Base-by-base conservation (phyloP, 2,329 filamentous ascomycete species). In the Fusarium solani-melongenae region DNA sequence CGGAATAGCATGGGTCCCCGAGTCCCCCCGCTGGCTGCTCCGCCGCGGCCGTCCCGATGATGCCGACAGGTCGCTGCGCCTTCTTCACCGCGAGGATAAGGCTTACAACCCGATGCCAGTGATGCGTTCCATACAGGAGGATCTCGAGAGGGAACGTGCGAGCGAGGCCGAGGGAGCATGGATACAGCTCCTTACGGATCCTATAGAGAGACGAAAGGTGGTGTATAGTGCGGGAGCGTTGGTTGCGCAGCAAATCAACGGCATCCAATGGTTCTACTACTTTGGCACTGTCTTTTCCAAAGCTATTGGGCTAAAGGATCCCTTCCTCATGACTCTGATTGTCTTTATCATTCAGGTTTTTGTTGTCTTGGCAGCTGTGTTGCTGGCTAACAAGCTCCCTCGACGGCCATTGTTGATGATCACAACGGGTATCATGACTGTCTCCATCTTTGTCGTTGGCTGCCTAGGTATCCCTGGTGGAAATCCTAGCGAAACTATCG, bases 191-290 rank as follows among this genome's bases (percentile, higher is more conserved):
- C 17, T 86, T 64, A 80, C 73, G 0, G 84, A 87, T 44, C 85
- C 84, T 0, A 78, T 86, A 36, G 85, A 87, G 75, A 79, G 85
- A 17, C 81, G 84, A 33, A 88, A 87, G 75, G 77, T 86, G 14
- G 77, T 87, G 24, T 86, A 82, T 74, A 81, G 81, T 17, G 82
- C 81, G 9, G 85, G 85, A 12, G 84, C 83, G 24, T 78, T 87
- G 66, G 79, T 85, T 41, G 83, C 84, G 3, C 85, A 87, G 72
- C 85, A 87, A 77, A 84, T 87, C 78, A 85, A 85, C 78, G 85
- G 85, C 22, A 86, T 87, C 61, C 83, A 85, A 56, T 87, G 82
- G 78, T 86, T 84, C 72, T 85, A 85, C 75, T 82, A 81, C 58
- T 86, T 83, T 34, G 84, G 83, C 2, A 82, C 82, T 1, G 81